Conservation (phyloP, 2,329 filamentous ascomycete genomes). For the Lecanicillium sp. region DNA sequence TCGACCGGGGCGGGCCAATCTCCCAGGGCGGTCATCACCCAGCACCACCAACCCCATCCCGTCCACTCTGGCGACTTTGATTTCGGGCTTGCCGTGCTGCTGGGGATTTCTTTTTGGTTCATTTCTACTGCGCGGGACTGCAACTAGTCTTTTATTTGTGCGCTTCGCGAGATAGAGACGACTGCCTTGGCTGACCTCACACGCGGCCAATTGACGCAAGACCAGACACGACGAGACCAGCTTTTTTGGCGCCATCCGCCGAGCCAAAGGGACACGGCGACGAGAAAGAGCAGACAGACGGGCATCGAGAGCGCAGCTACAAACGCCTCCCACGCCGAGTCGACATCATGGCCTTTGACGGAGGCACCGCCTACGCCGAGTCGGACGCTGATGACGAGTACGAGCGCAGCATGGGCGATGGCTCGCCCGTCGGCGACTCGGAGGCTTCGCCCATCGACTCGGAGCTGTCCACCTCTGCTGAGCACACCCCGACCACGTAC, state of each 20-base stretch:
- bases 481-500: constrained; percentile 76
- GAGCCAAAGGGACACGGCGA: too few species aligned
- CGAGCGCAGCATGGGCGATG: constrained; percentile 62
- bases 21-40: too few species aligned
- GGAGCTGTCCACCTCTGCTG: constrained; percentile 58
- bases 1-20: too few species aligned
- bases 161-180: too few species aligned
- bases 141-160: too few species aligned
- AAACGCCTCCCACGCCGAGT: too few species aligned
- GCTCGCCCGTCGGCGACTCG: constrained; percentile 61
- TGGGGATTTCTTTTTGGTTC: too few species aligned
- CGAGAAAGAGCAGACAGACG: constrained; percentile 3
- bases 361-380: constrained; percentile 66
- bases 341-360: constrained; percentile 60
- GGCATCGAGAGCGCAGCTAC: constrained; percentile 16
- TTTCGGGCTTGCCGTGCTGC: background rate
- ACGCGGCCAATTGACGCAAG: too few species aligned
- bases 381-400: constrained; percentile 80
- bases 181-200: too few species aligned
- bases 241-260: too few species aligned
- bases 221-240: too few species aligned
- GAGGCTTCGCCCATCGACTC: constrained; percentile 65
- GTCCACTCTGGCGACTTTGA: constrained; percentile 3
- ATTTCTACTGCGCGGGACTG: too few species aligned
- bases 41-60: background rate